Conservation (phyloP, 2,329 filamentous ascomycete genomes). For the Xylariaceae sp. region DNA sequence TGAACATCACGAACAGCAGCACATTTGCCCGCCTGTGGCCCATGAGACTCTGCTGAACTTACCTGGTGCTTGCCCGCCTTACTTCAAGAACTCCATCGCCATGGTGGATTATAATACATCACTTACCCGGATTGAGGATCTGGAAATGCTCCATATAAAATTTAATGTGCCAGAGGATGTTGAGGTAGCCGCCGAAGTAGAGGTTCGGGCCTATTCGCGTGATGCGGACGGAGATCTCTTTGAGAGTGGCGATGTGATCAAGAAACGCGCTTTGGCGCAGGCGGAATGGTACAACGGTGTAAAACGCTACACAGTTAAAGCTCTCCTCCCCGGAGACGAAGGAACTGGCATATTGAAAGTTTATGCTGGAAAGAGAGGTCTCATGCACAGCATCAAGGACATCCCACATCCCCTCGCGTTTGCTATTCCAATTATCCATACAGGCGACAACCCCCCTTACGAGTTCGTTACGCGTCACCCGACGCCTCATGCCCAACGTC, state of each 20-base stretch:
- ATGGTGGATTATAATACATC: conserved; percentile 91
- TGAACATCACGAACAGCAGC: conserved; percentile 80
- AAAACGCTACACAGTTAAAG: conserved; percentile 93
- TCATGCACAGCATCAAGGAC: conserved; percentile 97
- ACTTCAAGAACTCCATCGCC: conserved; percentile 76
- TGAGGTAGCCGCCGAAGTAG: conserved; percentile 88
- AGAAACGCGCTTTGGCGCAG: conserved; percentile 83
- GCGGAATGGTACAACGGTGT: conserved; percentile 83
- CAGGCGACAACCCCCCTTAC: conserved; percentile 88
- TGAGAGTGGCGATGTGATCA: conserved; percentile 82
- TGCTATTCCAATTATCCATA: conserved; percentile 83
- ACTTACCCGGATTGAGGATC: conserved; percentile 75
- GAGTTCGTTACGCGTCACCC: conserved; percentile 91
- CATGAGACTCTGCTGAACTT: conserved; percentile 82
- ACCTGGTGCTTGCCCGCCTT: conserved; percentile 79
- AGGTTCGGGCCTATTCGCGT: conserved; percentile 72
- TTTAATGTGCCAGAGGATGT: conserved; percentile 85
- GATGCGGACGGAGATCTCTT: conserved; percentile 90
- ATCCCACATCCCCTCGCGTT: conserved; percentile 91
- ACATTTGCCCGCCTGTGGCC: conserved; percentile 83
- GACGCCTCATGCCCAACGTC: conserved; percentile 93
- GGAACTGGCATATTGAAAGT: conserved; percentile 83
- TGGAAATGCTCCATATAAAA: conserved; percentile 89
- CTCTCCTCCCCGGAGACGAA: conserved; percentile 84
- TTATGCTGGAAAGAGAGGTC: conserved; percentile 87